Percentiles rank a stretch among this genome's conserved stretches.
Conservation (phyloP, 352 stramenopile genomes). For the Saprolegnia diclina region DNA sequence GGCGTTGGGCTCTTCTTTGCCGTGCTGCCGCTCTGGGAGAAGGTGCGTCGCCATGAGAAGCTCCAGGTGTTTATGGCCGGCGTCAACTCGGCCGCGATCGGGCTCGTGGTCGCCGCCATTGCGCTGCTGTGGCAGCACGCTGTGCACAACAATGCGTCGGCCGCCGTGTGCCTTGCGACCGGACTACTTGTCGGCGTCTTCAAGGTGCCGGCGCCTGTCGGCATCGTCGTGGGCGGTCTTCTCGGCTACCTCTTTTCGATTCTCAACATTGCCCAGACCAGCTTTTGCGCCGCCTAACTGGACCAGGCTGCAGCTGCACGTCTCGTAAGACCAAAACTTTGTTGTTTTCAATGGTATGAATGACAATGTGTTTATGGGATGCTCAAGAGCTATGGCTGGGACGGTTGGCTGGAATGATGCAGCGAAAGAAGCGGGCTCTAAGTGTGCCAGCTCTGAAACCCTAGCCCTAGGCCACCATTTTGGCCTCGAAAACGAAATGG, state of each 20-base stretch:
- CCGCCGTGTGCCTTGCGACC: conserved; percentile 80
- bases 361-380: no score
- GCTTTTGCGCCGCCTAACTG: conserved; percentile 9
- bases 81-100: conserved; percentile 87
- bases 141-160: conserved; percentile 67
- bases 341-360: no score
- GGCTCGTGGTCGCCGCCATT: conserved; percentile 86
- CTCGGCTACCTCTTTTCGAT: conserved; percentile 51
- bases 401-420: no score
- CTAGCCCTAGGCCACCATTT: no score
- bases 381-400: no score
- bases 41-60: conserved; percentile 69
- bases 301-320: no score
- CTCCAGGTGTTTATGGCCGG: conserved; percentile 87
- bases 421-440: no score
- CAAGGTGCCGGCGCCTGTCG: conserved; percentile 53
- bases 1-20: conserved; percentile 89
- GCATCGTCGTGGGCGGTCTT: conserved; percentile 48
- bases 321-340: not conserved
- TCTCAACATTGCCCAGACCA: conserved; percentile 46
- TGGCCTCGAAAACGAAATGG: no score
- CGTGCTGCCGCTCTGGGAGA: conserved; percentile 89
- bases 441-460: no score
- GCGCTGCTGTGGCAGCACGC: conserved; percentile 85
- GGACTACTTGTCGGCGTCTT: conserved; percentile 78